phyloP scores from a whole-genome alignment of 1,284 basidiomycete genomes.

The Pseudozyma sp. region DNA sequence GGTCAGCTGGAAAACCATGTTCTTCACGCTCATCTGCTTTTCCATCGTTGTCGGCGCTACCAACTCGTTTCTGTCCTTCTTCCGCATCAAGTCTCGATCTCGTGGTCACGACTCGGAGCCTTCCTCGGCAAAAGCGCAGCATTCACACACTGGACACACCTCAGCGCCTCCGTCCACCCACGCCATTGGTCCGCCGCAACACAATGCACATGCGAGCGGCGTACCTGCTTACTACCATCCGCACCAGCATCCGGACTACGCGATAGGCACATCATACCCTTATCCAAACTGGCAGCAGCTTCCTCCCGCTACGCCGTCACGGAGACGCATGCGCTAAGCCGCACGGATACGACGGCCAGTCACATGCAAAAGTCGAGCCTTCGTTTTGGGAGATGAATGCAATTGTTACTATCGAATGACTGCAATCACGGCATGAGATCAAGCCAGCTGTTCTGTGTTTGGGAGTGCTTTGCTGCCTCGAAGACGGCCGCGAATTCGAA shows the following conservation, averaged over 20 bases:
- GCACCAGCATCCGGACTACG: constrained; percentile 19
- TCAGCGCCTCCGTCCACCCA: constrained; percentile 1
- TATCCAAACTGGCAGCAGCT: constrained; percentile 35
- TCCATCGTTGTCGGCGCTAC: constrained; percentile 64
- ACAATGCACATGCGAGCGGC: constrained; percentile 14
- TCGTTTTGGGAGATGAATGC: no score
- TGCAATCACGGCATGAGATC: no score
- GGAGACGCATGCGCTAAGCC: constrained; percentile 18
- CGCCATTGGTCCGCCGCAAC: constrained; percentile 4
- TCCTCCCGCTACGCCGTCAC: constrained; percentile 29
- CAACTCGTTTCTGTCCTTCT: constrained; percentile 65
- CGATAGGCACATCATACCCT: constrained; percentile 15
- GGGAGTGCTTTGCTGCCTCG: no score
- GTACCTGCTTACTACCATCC: constrained; percentile 22
- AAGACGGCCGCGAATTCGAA: not conserved
- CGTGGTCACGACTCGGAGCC: constrained; percentile 11
- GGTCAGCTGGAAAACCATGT: constrained; percentile 96
- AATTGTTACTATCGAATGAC: no score
- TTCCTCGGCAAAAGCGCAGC: constrained; percentile 7
- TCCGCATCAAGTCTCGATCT: constrained; percentile 53
- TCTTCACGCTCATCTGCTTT: constrained; percentile 61
- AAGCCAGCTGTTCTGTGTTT: no score
- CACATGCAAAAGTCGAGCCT: no score
- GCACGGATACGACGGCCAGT: not conserved
- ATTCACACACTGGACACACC: constrained; percentile 1